Percentiles rank a stretch among this genome's conserved stretches.
These are phyloP conservation scores for Apostasia ramifera DNA, from an alignment of 106 monocot genomes.

Conservation along the genomic window DNA sequence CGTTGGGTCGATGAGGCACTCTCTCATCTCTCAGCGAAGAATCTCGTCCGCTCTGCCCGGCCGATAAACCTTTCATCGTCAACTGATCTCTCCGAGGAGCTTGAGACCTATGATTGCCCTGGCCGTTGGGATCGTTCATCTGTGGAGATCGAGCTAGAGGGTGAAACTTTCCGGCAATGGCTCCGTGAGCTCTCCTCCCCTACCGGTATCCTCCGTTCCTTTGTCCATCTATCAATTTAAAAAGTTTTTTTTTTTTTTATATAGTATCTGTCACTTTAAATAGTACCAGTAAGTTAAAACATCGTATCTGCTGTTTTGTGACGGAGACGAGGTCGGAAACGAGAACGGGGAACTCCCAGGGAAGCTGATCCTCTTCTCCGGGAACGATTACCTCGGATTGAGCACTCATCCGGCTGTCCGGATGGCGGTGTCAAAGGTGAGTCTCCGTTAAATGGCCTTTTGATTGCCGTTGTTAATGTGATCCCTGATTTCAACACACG, in stretches of 20 bases:
- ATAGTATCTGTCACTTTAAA: background rate
- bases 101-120: constrained; percentile 44
- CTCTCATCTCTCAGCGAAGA: constrained; percentile 29
- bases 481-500: background rate
- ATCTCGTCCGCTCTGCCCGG: constrained; percentile 50
- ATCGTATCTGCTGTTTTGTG: background rate
- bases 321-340: background rate
- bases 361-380: constrained; percentile 83
- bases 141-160: constrained; percentile 56
- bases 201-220: constrained; percentile 5
- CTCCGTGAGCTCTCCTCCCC: constrained; percentile 31
- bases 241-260: background rate
- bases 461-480: background rate
- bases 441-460: background rate
- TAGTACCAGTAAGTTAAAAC: background rate
- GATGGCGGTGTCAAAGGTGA: constrained; percentile 51
- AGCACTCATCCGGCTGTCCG: constrained; percentile 70
- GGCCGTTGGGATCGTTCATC: constrained; percentile 62
- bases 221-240: background rate
- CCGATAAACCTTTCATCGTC: constrained; percentile 35
- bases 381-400: constrained; percentile 86
- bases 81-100: background rate
- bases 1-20: constrained; percentile 50
- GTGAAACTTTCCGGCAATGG: constrained; percentile 39
- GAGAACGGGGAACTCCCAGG: constrained; percentile 4